A percentile compares a stretch with the other conserved stretches of the same genome.
phyloP scores from a whole-genome alignment of 441 rosid genomes.

The Croton setiger region DNA sequence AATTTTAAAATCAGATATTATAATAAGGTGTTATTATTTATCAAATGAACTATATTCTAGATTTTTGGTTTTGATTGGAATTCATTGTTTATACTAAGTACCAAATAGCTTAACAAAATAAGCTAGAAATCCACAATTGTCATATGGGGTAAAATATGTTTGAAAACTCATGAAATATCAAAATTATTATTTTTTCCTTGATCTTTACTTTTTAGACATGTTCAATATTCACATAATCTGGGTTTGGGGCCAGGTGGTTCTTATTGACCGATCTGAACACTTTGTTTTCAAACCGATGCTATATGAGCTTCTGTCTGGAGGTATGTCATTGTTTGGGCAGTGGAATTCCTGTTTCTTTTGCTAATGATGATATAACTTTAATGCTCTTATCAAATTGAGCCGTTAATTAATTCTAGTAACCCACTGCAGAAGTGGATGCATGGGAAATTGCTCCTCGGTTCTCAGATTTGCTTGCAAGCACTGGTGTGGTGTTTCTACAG shows the following conservation, averaged over 20 bases:
- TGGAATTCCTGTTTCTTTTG: neutral
- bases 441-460: conserved; percentile 99
- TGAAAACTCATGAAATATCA: no score
- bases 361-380: neutral
- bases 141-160: no score
- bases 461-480: conserved; percentile 77
- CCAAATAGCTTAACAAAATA: no score
- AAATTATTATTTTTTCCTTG: no score
- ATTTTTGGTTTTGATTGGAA: no score
- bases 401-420: conserved; percentile 14
- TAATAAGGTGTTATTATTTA: no score
- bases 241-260: conserved; percentile 60
- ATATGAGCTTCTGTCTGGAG: conserved; percentile 91
- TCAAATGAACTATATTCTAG: no score
- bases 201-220: neutral
- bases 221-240: conserved; percentile 12
- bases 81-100: no score
- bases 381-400: neutral
- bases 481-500: conserved; percentile 66
- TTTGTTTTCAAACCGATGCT: conserved; percentile 98
- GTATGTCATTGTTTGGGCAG: conserved; percentile 31
- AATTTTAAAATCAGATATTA: no score
- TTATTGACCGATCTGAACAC: conserved; percentile 83
- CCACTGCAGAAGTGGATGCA: conserved; percentile 75
- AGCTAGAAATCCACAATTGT: no score